Evolutionary conservation across 306 rosid species (phyloP).

Genomic region (Sindora glabra): DNA sequence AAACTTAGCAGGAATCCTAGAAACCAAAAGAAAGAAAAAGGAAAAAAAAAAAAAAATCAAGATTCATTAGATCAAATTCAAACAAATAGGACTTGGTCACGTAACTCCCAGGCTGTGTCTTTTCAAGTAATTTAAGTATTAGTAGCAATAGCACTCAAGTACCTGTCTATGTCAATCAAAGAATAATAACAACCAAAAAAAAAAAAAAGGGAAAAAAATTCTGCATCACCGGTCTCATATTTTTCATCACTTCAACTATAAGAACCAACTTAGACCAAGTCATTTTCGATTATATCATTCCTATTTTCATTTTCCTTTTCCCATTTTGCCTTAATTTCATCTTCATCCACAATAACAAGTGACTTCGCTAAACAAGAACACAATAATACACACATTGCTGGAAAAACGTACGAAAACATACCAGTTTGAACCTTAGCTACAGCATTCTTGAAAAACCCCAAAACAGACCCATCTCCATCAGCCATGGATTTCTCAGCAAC

Average conservation of each 20-base stretch:
- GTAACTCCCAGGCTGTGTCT: background rate
- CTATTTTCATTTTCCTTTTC: background rate
- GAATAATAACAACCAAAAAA: too few relatives aligned
- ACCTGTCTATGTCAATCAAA: background rate
- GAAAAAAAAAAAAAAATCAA: too few relatives aligned
- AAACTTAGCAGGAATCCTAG: background rate
- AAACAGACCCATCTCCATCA: conserved; percentile 44
- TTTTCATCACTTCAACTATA: conserved; percentile 6
- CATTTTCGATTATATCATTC: background rate
- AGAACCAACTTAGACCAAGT: background rate
- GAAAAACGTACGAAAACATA: conserved; percentile 10
- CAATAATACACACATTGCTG: background rate
- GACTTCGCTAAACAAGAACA: background rate
- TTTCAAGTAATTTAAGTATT: background rate
- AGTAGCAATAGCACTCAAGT: background rate
- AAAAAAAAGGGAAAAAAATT: background rate
- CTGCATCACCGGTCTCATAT: background rate
- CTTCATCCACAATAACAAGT: background rate
- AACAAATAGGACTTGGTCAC: too few relatives aligned
- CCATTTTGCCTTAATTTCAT: background rate
- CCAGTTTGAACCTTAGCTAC: conserved; percentile 75
- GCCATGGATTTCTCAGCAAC: conserved; percentile 11
- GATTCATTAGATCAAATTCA: too few relatives aligned
- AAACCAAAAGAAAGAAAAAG: background rate
- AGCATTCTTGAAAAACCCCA: conserved; percentile 65